These are phyloP conservation scores for Eremothecium gossypii DNA, from an alignment of 1,139 yeast genomes.

Conservation along the genomic window DNA sequence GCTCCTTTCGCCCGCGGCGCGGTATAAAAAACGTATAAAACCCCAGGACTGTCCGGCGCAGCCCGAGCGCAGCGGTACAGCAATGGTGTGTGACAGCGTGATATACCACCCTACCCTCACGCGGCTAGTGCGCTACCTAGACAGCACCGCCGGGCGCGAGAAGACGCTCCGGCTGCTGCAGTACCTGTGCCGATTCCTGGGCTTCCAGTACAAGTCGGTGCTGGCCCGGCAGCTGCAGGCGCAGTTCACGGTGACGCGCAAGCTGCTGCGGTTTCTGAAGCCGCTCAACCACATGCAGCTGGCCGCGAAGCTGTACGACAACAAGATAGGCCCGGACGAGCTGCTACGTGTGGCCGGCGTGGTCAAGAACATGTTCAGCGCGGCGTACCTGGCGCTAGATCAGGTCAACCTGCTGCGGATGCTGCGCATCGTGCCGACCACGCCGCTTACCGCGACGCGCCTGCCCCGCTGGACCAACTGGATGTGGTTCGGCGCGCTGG, in stretches of 20 bases:
- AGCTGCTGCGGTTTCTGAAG: conserved; percentile 77
- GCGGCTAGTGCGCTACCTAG: conserved; percentile 56
- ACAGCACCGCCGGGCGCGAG: conserved; percentile 66
- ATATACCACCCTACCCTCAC: conserved; percentile 68
- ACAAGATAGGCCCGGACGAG: conserved; percentile 60
- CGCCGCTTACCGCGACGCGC: conserved; percentile 30
- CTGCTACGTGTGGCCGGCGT: conserved; percentile 44
- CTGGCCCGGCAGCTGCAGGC: conserved; percentile 48
- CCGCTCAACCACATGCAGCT: conserved; percentile 68
- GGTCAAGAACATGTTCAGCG: conserved; percentile 61
- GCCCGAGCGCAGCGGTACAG: not conserved
- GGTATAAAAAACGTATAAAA: conserved; percentile 1
- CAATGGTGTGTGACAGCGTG: conserved; percentile 58
- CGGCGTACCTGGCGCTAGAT: conserved; percentile 68
- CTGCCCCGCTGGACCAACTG: conserved; percentile 41
- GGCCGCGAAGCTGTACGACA: conserved; percentile 60
- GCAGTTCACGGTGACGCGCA: conserved; percentile 53
- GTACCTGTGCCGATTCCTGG: conserved; percentile 66
- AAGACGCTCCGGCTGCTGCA: conserved; percentile 75
- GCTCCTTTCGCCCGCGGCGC: not conserved
- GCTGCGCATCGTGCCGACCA: conserved; percentile 26
- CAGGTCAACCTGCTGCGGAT: conserved; percentile 61
- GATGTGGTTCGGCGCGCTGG: conserved; percentile 72
- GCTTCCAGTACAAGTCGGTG: conserved; percentile 50
- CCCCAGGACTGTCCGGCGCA: conserved; percentile 7